These are phyloP conservation scores for Jamesozyma gamospora DNA, from an alignment of 805 yeast genomes.

Conservation along the genomic window DNA sequence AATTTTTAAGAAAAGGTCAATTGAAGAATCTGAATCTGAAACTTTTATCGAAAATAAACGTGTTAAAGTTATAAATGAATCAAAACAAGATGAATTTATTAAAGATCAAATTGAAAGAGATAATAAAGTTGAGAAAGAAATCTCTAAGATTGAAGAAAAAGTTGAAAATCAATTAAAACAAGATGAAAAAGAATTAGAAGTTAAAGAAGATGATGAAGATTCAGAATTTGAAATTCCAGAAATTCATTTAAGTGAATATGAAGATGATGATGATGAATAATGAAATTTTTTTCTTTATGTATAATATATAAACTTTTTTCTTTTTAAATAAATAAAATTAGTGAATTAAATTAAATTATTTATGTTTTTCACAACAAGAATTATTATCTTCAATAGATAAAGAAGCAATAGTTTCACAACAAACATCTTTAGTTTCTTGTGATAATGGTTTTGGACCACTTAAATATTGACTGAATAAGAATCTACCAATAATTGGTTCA, in stretches of 20 bases:
- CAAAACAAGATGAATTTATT: background rate
- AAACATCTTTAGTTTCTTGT: constrained; percentile 20
- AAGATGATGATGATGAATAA: constrained; percentile 10
- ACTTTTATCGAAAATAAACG: constrained; percentile 2
- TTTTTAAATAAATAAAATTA: no score
- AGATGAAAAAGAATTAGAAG: constrained; percentile 3
- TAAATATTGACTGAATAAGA: constrained; percentile 68
- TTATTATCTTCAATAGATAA: background rate
- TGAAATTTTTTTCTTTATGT: background rate
- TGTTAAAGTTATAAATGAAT: background rate
- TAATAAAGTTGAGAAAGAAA: constrained; percentile 5
- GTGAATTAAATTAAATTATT: no score
- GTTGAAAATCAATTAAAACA: constrained; percentile 4
- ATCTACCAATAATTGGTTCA: constrained; percentile 52
- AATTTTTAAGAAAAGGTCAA: constrained; percentile 7
- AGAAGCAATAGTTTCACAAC: constrained; percentile 11
- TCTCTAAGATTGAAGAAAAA: constrained; percentile 3
- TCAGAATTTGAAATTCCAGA: constrained; percentile 29
- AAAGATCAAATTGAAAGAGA: constrained; percentile 4
- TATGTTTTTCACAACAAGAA: no score
- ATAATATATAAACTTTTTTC: no score
- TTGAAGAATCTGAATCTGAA: constrained; percentile 2
- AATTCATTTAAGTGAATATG: constrained; percentile 13
- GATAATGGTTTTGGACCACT: constrained; percentile 40
- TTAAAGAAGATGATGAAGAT: constrained; percentile 17